phyloP scores from a whole-genome alignment of 2,329 filamentous ascomycete genomes.

The Talaromyces verruculosus region DNA sequence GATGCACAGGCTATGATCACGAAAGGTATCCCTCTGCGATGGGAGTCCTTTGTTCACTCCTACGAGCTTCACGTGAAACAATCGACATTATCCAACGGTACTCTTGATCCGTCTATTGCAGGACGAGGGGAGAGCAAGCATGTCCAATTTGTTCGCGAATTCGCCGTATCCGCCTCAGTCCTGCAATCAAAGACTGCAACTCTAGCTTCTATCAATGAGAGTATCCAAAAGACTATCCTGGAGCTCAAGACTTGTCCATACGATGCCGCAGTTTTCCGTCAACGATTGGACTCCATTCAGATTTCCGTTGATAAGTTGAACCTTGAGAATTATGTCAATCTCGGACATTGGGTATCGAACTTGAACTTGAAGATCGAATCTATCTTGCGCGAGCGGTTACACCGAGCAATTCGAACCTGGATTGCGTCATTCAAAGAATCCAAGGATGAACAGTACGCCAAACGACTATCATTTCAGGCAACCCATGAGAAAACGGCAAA shows the following conservation, averaged over 20 bases:
- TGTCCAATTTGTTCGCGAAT: conserved; percentile 93
- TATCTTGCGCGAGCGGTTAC: conserved; percentile 77
- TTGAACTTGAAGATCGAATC: conserved; percentile 83
- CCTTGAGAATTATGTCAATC: conserved; percentile 91
- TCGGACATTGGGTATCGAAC: conserved; percentile 82
- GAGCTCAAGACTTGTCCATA: conserved; percentile 86
- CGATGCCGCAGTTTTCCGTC: conserved; percentile 73
- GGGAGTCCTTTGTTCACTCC: conserved; percentile 97
- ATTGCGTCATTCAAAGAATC: conserved; percentile 74
- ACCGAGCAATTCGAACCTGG: conserved; percentile 81
- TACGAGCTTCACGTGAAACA: conserved; percentile 84
- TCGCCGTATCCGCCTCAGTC: conserved; percentile 80
- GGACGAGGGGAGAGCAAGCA: conserved; percentile 81
- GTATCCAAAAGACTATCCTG: conserved; percentile 73
- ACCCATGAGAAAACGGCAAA: conserved; percentile 23
- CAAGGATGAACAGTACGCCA: conserved; percentile 32
- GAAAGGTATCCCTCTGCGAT: conserved; percentile 86
- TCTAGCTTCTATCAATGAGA: conserved; percentile 75
- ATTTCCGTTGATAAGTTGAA: conserved; percentile 94
- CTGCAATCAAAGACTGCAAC: conserved; percentile 84
- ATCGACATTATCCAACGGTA: conserved; percentile 58
- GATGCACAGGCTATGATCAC: conserved; percentile 79
- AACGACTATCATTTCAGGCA: conserved; percentile 27
- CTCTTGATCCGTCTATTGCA: conserved; percentile 57
- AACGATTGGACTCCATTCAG: conserved; percentile 81